These are phyloP conservation scores for Botrytis porri DNA, from an alignment of 2,329 filamentous ascomycete genomes.

Conservation along the genomic window DNA sequence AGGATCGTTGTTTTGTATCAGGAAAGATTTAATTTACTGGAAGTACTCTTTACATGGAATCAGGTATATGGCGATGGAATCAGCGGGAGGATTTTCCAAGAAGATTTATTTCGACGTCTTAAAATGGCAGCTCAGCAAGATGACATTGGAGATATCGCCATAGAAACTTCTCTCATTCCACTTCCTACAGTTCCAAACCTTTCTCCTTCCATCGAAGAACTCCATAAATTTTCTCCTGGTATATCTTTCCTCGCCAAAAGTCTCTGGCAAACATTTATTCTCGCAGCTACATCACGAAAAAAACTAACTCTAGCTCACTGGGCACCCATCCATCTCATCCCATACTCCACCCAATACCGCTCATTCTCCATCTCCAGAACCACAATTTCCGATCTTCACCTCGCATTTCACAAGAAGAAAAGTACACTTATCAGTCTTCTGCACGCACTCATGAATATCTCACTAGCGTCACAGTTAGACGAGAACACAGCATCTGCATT, in stretches of 20 bases:
- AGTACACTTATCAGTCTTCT: neutral
- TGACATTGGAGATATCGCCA: neutral
- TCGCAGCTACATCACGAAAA: neutral
- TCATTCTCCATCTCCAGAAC: neutral
- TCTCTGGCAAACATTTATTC: neutral
- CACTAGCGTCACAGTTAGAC: neutral
- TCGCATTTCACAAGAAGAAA: neutral
- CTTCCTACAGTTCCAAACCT: neutral
- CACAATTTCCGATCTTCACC: neutral
- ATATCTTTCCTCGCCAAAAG: neutral
- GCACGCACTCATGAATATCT: neutral
- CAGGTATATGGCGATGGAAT: neutral
- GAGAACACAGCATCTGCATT: neutral
- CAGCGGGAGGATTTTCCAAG: neutral
- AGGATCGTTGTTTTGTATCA: neutral
- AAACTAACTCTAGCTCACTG: neutral
- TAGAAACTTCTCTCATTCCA: neutral
- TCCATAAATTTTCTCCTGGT: neutral
- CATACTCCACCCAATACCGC: neutral
- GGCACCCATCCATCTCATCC: neutral
- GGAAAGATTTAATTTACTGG: neutral
- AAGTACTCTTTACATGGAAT: neutral
- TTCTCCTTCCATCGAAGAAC: neutral
- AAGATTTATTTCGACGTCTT: neutral
- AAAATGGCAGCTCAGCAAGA: neutral